Percentiles rank a stretch among this genome's conserved stretches.
These are phyloP conservation scores for Lunularia cruciata DNA, from an alignment of 225 moss, liverwort and hornwort species.

Conservation along the genomic window DNA sequence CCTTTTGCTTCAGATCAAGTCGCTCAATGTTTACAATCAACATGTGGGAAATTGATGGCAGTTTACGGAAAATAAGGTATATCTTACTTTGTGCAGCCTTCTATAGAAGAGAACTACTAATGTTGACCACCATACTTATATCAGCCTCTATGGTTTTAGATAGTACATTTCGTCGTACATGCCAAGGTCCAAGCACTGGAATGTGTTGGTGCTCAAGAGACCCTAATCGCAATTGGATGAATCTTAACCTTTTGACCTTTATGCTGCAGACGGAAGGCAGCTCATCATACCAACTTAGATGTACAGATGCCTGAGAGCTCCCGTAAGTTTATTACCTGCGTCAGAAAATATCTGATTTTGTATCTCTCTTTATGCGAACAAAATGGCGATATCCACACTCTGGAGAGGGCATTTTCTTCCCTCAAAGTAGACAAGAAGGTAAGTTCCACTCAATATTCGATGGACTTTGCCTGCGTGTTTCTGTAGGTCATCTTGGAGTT, in stretches of 20 bases:
- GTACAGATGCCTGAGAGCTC: slow-evolving; percentile 95
- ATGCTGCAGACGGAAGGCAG: slow-evolving; percentile 73
- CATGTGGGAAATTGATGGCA: slow-evolving; percentile 99
- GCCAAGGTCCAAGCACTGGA: no score
- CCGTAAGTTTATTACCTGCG: slow-evolving; percentile 95
- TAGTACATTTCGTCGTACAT: no score
- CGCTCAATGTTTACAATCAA: slow-evolving; percentile 95
- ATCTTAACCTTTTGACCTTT: background rate
- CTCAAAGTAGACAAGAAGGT: slow-evolving; percentile 93
- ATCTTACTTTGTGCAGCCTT: background rate
- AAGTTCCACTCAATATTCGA: background rate
- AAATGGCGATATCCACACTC: slow-evolving; percentile 82
- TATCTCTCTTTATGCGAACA: slow-evolving; percentile 90
- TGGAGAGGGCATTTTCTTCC: slow-evolving; percentile 83
- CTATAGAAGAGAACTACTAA: background rate
- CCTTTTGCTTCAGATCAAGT: slow-evolving; percentile 95
- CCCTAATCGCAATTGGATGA: no score
- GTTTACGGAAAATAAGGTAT: slow-evolving; percentile 82
- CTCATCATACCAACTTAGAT: slow-evolving; percentile 83
- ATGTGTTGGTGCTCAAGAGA: no score
- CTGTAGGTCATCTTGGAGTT: no score
- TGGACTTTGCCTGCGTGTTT: background rate
- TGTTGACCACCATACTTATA: background rate
- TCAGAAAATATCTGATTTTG: slow-evolving; percentile 83
- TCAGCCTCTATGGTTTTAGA: background rate